phyloP scores from a whole-genome alignment of 768 basidiomycete species.

The Lactifluus piperatus region DNA sequence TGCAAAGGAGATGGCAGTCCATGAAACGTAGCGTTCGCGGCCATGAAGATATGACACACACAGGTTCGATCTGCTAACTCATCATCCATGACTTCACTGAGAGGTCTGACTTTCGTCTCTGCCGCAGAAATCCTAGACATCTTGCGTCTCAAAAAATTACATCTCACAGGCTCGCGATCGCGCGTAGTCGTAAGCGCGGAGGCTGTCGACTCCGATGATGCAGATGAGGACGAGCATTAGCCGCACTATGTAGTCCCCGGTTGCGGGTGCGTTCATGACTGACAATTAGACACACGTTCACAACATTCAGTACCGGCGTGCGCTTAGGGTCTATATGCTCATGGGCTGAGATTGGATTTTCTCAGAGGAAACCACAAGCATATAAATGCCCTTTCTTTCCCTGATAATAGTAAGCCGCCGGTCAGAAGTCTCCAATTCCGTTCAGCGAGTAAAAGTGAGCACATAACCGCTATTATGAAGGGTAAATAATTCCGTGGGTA shows the following conservation, averaged over 20 bases:
- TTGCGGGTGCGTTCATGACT: not conserved
- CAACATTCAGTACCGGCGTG: not conserved
- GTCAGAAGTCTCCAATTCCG: too few species aligned
- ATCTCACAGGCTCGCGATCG: conserved; percentile 35
- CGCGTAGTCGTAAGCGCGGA: conserved; percentile 28
- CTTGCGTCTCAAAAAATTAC: conserved; percentile 62
- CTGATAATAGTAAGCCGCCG: not conserved
- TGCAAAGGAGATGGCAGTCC: conserved; percentile 74
- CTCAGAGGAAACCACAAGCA: not conserved
- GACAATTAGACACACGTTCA: not conserved
- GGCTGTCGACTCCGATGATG: conserved; percentile 27
- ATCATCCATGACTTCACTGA: not conserved
- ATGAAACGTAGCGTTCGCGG: conserved; percentile 74
- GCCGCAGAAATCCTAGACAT: conserved; percentile 72
- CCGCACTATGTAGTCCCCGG: not conserved
- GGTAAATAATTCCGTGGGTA: too few species aligned
- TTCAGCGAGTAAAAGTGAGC: too few species aligned
- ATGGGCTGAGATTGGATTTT: not conserved
- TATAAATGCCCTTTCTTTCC: not conserved
- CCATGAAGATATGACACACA: conserved; percentile 71
- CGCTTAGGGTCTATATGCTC: not conserved
- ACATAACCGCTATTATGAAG: too few species aligned
- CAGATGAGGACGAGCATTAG: not conserved
- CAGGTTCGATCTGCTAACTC: conserved; percentile 37
- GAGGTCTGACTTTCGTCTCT: conserved; percentile 7